Conservation (phyloP, 83 land plant species). For the Diphasiastrum complanatum region DNA sequence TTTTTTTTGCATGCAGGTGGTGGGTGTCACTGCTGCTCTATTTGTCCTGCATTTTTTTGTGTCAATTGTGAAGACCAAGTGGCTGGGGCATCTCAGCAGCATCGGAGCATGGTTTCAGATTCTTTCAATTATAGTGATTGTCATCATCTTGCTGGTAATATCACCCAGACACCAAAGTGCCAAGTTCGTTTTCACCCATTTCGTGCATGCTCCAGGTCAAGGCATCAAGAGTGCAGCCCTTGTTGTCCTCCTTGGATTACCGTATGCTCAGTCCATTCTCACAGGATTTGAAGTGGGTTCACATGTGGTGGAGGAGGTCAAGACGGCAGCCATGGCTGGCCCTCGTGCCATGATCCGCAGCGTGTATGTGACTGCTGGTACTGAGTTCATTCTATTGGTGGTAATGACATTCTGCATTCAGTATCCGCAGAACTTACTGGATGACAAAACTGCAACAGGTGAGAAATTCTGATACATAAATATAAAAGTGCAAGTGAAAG, state of each 20-base stretch:
- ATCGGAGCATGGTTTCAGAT: constrained; percentile 24
- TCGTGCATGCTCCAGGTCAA: constrained; percentile 15
- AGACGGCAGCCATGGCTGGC: constrained; percentile 15
- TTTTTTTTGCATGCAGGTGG: constrained; percentile 2
- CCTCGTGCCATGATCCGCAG: constrained; percentile 20
- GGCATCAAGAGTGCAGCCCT: constrained; percentile 4
- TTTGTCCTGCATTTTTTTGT: constrained; percentile 13
- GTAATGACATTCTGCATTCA: constrained; percentile 19
- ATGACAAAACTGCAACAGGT: constrained; percentile 11
- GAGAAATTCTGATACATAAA: too few relatives aligned
- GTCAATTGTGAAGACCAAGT: constrained; percentile 10
- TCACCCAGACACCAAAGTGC: constrained; percentile 3
- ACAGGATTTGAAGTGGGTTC: constrained; percentile 21
- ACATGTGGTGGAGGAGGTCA: constrained; percentile 19
- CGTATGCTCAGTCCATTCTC: constrained; percentile 19
- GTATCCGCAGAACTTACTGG: constrained; percentile 4
- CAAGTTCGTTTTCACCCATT: constrained; percentile 15
- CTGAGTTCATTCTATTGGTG: constrained; percentile 6
- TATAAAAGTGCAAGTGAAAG: too few relatives aligned
- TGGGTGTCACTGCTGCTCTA: constrained; percentile 11
- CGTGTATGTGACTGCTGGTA: constrained; percentile 17
- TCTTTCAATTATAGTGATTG: constrained; percentile 2
- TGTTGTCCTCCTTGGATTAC: constrained; percentile 15
- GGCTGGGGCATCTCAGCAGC: constrained; percentile 15
- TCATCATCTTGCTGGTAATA: not conserved